These are phyloP conservation scores for Pyracantha coccinea DNA, from an alignment of 331 rosid species.

Conservation along the genomic window DNA sequence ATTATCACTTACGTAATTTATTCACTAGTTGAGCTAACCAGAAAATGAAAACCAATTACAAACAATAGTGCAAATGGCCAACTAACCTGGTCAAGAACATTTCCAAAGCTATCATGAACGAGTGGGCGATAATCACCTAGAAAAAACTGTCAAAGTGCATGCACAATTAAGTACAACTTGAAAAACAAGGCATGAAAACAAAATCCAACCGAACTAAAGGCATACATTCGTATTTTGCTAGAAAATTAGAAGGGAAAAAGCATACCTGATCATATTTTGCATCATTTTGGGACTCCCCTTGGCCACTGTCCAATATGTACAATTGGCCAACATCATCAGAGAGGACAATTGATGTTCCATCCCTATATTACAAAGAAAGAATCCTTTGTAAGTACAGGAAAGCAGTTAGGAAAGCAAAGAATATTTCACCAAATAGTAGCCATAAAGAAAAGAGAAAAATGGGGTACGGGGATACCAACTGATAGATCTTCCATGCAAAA, in stretches of 20 bases:
- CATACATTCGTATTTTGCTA: neutral
- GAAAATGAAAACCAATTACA: neutral
- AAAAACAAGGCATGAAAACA: neutral
- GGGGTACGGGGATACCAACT: neutral
- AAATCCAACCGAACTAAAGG: neutral
- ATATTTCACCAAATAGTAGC: neutral
- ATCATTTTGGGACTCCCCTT: slow-evolving; percentile 92
- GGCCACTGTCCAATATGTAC: slow-evolving; percentile 81
- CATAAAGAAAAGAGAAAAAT: neutral
- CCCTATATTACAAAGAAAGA: slow-evolving; percentile 38
- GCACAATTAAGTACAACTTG: slow-evolving; percentile 6
- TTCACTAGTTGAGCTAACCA: neutral
- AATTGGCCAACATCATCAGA: slow-evolving; percentile 99
- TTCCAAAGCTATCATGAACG: slow-evolving; percentile 74
- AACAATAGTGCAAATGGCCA: neutral
- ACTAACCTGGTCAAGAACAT: slow-evolving; percentile 91
- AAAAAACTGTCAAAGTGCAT: slow-evolving; percentile 60
- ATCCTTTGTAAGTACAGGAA: neutral
- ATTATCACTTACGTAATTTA: neutral
- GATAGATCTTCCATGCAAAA: neutral
- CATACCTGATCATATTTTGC: slow-evolving; percentile 96
- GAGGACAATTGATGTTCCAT: slow-evolving; percentile 93
- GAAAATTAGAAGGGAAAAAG: neutral
- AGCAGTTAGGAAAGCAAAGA: neutral
- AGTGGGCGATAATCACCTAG: slow-evolving; percentile 99